A percentile compares a stretch with the other conserved stretches of the same genome.
phyloP scores from a whole-genome alignment of 2,329 filamentous ascomycete species.

The Stachybotrys chartarum region DNA sequence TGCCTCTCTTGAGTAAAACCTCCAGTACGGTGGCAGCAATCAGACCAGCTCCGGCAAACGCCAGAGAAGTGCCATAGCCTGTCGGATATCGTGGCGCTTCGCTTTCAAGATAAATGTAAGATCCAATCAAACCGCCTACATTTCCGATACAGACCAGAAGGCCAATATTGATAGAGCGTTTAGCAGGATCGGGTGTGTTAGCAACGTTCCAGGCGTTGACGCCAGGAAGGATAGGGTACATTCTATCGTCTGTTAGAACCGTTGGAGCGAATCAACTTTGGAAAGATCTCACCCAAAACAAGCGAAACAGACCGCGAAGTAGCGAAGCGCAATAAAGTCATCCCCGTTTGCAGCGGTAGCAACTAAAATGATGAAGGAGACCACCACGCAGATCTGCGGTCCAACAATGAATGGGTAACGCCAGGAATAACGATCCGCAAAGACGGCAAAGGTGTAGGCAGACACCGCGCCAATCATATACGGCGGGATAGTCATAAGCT shows the following conservation, averaged over 20 bases:
- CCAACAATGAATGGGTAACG: constrained; percentile 30
- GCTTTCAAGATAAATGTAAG: constrained; percentile 27
- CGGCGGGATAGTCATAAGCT: constrained; percentile 27
- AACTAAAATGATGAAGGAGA: constrained; percentile 27
- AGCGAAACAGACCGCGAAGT: constrained; percentile 36
- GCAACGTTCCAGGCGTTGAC: constrained; percentile 33
- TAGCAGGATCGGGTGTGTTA: constrained; percentile 28
- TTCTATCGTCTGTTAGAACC: constrained; percentile 16
- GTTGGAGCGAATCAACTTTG: not conserved
- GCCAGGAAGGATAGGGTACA: constrained; percentile 34
- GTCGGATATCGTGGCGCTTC: constrained; percentile 25
- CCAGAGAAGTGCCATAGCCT: constrained; percentile 24
- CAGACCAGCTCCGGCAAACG: constrained; percentile 20
- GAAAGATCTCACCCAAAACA: constrained; percentile 17
- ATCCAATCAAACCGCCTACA: constrained; percentile 32
- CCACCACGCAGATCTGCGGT: constrained; percentile 24
- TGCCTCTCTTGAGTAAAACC: constrained; percentile 17
- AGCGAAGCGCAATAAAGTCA: constrained; percentile 31
- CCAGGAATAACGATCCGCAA: constrained; percentile 29
- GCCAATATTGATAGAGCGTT: constrained; percentile 33
- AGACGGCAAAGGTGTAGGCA: constrained; percentile 21
- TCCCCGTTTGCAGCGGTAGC: constrained; percentile 26
- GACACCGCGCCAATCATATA: constrained; percentile 26
- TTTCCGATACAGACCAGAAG: constrained; percentile 33
- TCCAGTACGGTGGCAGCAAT: constrained; percentile 21